Conservation (phyloP, 2,329 filamentous ascomycete genomes). For the Penicillium sp. region DNA sequence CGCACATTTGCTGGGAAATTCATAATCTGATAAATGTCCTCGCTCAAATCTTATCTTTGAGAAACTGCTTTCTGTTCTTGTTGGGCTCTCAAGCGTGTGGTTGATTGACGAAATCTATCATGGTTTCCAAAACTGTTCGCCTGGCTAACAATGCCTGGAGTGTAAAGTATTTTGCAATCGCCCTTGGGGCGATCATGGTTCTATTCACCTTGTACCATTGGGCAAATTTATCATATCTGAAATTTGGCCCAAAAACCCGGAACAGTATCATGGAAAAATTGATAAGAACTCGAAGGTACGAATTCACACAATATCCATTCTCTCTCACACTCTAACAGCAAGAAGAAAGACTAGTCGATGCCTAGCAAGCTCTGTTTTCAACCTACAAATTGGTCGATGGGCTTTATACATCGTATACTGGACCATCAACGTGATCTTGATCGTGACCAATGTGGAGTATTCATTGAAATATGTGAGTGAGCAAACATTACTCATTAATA, state of each 20-base stretch:
- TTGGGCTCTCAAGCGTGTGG: neutral
- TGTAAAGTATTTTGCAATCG: constrained; percentile 15
- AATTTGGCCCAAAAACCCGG: constrained; percentile 1
- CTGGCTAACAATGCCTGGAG: constrained; percentile 12
- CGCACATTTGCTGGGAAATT: too few relatives aligned
- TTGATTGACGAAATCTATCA: neutral
- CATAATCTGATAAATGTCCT: too few relatives aligned
- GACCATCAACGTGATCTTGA: constrained; percentile 15
- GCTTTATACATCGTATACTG: constrained; percentile 15
- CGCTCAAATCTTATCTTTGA: too few relatives aligned
- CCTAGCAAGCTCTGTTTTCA: neutral
- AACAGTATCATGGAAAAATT: neutral
- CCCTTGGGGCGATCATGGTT: constrained; percentile 10
- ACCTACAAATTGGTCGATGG: constrained; percentile 3
- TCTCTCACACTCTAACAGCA: neutral
- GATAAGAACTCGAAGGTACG: neutral
- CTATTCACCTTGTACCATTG: constrained; percentile 8
- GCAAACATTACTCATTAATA: too few relatives aligned
- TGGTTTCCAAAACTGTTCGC: constrained; percentile 2
- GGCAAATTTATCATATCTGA: neutral
- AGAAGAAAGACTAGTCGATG: neutral
- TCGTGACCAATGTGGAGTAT: constrained; percentile 11
- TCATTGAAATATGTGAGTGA: constrained; percentile 2
- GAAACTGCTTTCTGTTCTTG: neutral
- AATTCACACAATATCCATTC: neutral